Evolutionary conservation across 208 protist genomes (phyloP).

Genomic region (Tetramitus jugosus): DNA sequence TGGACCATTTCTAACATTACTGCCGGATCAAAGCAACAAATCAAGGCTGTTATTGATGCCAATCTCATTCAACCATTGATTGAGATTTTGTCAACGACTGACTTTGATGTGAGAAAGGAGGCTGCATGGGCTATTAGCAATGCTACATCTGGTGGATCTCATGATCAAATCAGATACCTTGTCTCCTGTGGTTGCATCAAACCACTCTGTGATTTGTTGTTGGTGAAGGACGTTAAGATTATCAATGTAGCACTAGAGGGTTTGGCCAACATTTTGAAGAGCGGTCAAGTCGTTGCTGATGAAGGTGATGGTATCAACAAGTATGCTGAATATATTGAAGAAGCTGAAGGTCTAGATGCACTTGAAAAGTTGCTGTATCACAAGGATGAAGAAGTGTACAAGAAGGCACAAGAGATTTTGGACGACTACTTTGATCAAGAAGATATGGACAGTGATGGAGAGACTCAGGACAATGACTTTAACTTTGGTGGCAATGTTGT

Average conservation of each 20-base stretch:
- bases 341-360: constrained; percentile 80
- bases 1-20: constrained; percentile 99
- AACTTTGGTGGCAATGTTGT: no score
- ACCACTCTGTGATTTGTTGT: constrained; percentile 80
- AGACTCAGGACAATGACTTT: no score
- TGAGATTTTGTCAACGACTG: constrained; percentile 59
- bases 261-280: constrained; percentile 74
- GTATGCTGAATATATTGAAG: constrained; percentile 66
- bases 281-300: neutral
- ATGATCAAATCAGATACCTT: constrained; percentile 70
- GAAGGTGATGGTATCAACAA: constrained; percentile 33
- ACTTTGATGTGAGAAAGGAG: constrained; percentile 94
- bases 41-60: constrained; percentile 69
- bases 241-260: constrained; percentile 89
- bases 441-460: no score
- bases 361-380: constrained; percentile 89
- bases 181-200: constrained; percentile 72
- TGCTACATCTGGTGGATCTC: constrained; percentile 74
- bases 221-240: constrained; percentile 71
- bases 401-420: constrained; percentile 79
- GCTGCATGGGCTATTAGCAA: constrained; percentile 95
- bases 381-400: constrained; percentile 83
- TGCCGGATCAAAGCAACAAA: constrained; percentile 83
- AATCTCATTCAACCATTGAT: constrained; percentile 81
- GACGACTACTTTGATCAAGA: constrained; percentile 69